Conservation (phyloP, 2,329 filamentous ascomycete species). For the Esteya vermicola region DNA sequence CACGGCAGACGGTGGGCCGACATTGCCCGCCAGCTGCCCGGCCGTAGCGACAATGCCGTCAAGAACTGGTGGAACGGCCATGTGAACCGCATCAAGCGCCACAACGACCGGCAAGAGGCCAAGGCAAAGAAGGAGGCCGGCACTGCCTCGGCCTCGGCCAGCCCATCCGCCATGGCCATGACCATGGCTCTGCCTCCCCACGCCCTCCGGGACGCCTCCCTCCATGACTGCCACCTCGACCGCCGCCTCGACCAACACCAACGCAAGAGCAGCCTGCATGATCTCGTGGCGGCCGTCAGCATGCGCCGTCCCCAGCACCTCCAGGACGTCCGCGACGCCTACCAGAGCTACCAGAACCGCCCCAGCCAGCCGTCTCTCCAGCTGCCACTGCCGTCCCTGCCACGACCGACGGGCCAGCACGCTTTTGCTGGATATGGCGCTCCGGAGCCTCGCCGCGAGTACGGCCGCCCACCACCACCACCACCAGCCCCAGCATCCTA, state of each 20-base stretch:
- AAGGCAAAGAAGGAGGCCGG: background rate
- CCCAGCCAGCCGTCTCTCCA: too few relatives aligned
- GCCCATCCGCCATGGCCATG: background rate
- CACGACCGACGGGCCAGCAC: too few relatives aligned
- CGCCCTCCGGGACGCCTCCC: conserved; percentile 1
- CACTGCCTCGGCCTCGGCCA: conserved; percentile 1
- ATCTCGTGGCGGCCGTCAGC: background rate
- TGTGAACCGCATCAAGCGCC: conserved; percentile 61
- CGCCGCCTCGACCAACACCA: conserved; percentile 5
- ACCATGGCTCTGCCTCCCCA: background rate
- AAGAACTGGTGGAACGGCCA: conserved; percentile 98
- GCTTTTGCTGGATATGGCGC: too few relatives aligned
- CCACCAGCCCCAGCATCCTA: background rate
- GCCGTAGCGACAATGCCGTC: conserved; percentile 85
- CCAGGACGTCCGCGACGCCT: background rate
- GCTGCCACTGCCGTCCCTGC: too few relatives aligned
- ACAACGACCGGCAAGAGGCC: conserved; percentile 19
- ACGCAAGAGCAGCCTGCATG: conserved; percentile 1
- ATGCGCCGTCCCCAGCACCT: background rate
- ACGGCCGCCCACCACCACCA: background rate
- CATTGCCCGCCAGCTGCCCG: conserved; percentile 67
- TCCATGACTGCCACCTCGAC: conserved; percentile 5
- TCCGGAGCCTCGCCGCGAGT: too few relatives aligned
- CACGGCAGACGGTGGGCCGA: conserved; percentile 88
- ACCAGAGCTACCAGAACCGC: background rate